Base-by-base conservation (phyloP, 108 stramenopile genomes). In the Stephanodiscus triporus region DNA sequence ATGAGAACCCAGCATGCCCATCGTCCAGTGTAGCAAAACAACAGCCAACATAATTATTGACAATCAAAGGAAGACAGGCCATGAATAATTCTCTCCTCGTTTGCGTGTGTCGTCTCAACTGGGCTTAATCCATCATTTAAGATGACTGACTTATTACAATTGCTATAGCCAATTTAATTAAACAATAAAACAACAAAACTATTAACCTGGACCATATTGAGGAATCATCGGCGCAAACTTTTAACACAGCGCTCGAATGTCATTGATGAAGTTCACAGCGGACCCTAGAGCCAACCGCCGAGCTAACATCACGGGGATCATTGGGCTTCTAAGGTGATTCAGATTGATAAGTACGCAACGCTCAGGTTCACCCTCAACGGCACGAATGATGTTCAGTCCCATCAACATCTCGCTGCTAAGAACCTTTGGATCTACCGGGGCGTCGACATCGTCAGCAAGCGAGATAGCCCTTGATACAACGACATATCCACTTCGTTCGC, bases 251-350 rank as follows among this genome's bases (percentile, higher is more conserved):
- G 80, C 73, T 55, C 80, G 86, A 51, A 92, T 76, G 49, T 89
- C 88, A 45, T 80, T 83, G 45, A 94, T 84, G 51, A 91, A 94
- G 49, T 81, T 82, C 40, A 73, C 76, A 1, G 93, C 89, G 9
- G 89, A 85, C 7, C 72, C 61, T 10, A 90, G 58, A 5, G 87
- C 93, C 26, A 94, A 57, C 36, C 81, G 77, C 63, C 85, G 89
- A 3, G 93, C 93, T 37, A 91, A 56, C 68, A 89, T 85, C 78
- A 87, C 80, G 1, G 93, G 90, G 9, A 91, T 87, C 82, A 91
- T 84, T 2, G 93, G 90, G 42, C 86, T 82, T 43, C 81, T 78
- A 42, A 94, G 74, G 59, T 94, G 93, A 62, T 88, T 91, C 42
- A 91, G 77, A 42, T 84, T 90, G 43, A 91, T 87, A 81, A 94